A percentile compares a stretch with the other conserved stretches of the same genome.
Conservation (phyloP, 1,139 yeast species). For the Debaryomyces sp. region DNA sequence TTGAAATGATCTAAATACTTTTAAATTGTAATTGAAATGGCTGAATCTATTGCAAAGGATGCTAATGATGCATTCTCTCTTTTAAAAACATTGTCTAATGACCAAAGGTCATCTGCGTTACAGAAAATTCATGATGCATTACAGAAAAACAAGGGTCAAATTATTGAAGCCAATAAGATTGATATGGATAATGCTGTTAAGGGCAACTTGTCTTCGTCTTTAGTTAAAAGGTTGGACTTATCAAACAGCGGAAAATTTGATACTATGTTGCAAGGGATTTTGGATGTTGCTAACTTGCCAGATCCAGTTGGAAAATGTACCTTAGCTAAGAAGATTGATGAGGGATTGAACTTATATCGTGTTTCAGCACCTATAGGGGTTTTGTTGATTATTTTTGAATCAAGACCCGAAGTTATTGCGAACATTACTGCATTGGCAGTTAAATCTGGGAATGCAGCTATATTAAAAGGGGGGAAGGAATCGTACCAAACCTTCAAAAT, state of each 20-base stretch:
- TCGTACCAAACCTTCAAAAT: constrained; percentile 80
- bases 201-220: constrained; percentile 62
- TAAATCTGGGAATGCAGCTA: constrained; percentile 95
- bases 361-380: constrained; percentile 96
- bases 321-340: constrained; percentile 82
- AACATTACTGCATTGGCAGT: constrained; percentile 94
- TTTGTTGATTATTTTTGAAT: constrained; percentile 87
- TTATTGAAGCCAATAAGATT: constrained; percentile 68
- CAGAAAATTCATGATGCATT: constrained; percentile 72
- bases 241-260: constrained; percentile 84
- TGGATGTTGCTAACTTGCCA: constrained; percentile 83
- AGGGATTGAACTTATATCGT: constrained; percentile 77
- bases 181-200: constrained; percentile 74
- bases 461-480: constrained; percentile 96
- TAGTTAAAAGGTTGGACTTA: constrained; percentile 83
- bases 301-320: constrained; percentile 92
- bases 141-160: constrained; percentile 54
- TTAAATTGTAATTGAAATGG: constrained; percentile 29
- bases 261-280: constrained; percentile 89
- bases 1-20: neutral
- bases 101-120: constrained; percentile 73
- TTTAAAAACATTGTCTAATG: constrained; percentile 74
- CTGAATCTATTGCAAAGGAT: constrained; percentile 74
- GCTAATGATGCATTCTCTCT: constrained; percentile 81
- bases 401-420: constrained; percentile 98